Evolutionary conservation across 768 basidiomycete species (phyloP).

Genomic region (Mycena polygramma): DNA sequence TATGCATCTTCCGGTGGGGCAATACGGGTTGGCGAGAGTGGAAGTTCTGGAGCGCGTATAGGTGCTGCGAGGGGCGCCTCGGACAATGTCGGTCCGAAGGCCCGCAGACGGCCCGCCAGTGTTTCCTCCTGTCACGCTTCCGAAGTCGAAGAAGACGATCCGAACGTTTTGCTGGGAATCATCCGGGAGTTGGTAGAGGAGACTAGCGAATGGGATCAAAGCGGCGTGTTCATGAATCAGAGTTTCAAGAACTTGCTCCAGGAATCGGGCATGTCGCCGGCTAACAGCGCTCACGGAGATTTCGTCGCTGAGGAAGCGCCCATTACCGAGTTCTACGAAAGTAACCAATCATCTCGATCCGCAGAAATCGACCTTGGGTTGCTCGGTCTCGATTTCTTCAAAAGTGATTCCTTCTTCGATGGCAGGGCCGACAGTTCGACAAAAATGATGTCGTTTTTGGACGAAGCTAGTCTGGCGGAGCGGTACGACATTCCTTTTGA

Average conservation of each 20-base stretch:
- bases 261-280: slow-evolving; percentile 40
- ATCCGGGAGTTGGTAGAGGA: slow-evolving; percentile 65
- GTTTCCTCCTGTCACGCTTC: slow-evolving; percentile 17
- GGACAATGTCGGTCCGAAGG: slow-evolving; percentile 1
- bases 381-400: slow-evolving; percentile 42
- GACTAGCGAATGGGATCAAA: slow-evolving; percentile 63
- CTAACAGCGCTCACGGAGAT: slow-evolving; percentile 3
- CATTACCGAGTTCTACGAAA: slow-evolving; percentile 1
- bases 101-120: slow-evolving; percentile 7
- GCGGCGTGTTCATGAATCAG: slow-evolving; percentile 59
- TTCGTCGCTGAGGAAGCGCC: neutral
- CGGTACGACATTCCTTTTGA: slow-evolving; percentile 10
- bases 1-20: slow-evolving; percentile 6
- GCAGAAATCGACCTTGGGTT: slow-evolving; percentile 41
- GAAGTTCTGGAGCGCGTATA: slow-evolving; percentile 12
- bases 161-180: slow-evolving; percentile 54
- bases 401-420: slow-evolving; percentile 22
- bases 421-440: slow-evolving; percentile 1
- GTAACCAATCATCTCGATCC: slow-evolving; percentile 33
- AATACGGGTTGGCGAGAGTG: neutral
- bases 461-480: slow-evolving; percentile 31
- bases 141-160: slow-evolving; percentile 38
- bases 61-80: slow-evolving; percentile 8
- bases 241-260: slow-evolving; percentile 62
- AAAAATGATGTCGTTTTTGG: slow-evolving; percentile 39